Evolutionary conservation across 306 rosid genomes (phyloP).

Genomic region (Cyclanthera cordifolia): DNA sequence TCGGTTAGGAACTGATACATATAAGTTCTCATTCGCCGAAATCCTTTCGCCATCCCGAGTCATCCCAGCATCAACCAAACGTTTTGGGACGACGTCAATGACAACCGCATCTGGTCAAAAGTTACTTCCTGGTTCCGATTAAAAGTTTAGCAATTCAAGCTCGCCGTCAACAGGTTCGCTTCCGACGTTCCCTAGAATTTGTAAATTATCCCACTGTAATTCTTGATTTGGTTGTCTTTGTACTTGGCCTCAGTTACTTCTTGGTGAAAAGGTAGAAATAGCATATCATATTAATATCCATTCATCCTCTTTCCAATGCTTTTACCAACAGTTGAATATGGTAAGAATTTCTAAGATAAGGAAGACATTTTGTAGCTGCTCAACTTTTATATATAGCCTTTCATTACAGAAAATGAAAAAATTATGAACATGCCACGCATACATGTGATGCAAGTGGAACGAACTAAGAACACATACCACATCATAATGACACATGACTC

Average conservation of each 20-base stretch:
- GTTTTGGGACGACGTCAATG: slow-evolving; percentile 51
- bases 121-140: slow-evolving; percentile 46
- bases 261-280: slow-evolving; percentile 6
- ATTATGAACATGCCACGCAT: background rate
- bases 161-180: no score
- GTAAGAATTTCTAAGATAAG: background rate
- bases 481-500: background rate
- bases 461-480: background rate
- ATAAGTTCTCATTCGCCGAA: slow-evolving; percentile 33
- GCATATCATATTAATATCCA: background rate
- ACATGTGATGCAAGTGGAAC: no score
- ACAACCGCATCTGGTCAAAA: slow-evolving; percentile 31
- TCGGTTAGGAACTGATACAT: slow-evolving; percentile 72
- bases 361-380: background rate
- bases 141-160: no score
- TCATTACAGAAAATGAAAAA: background rate
- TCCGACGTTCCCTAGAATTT: no score
- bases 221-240: no score
- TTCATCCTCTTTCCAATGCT: background rate
- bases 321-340: background rate
- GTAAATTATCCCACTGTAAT: no score
- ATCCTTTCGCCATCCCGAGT: slow-evolving; percentile 78
- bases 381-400: background rate
- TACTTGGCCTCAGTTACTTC: no score
- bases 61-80: slow-evolving; percentile 40